Base-by-base conservation (phyloP, 2,329 filamentous ascomycete species). In the Xylaria sp. region DNA sequence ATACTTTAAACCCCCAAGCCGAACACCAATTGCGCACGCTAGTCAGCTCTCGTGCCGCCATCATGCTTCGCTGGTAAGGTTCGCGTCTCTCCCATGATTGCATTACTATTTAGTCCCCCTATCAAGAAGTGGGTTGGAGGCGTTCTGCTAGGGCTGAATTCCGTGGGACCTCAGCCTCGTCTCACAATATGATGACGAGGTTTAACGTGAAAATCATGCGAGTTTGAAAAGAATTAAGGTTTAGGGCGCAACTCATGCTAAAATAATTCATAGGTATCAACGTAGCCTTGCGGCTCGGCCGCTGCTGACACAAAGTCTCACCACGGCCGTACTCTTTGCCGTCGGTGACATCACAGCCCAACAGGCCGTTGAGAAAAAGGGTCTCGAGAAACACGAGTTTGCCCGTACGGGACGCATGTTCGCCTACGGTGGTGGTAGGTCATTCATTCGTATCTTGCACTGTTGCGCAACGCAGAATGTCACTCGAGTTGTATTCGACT, bases 301-400 rank as follows among this genome's bases (percentile, higher is more conserved):
- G 67, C 84, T 98, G 73, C 88, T 97, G 76, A 98, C 95, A 11
- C 93, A 97, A 84, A 92, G 91, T 78, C 83, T 97, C 74, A 97
- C 94, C 63, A 97, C 95, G 44, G 92, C 93, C 55, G 87, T 98
- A 66, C 90, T 99, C 70, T 99, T 98, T 79, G 94, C 92, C 65
- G 92, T 94, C 15, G 96, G 96, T 75, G 96, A 99, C 82, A 85
- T 91, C 67, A 90, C 96, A 72, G 93, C 96, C 42, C 96, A 99
- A 81, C 95, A 98, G 81, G 85, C 89, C 39, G 92, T 99, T 66
- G 95, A 98, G 82, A 90, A 89, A 79, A 90, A 86, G 75, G 94
- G 94, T 20, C 72, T 92, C 29, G 81, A 90, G 73, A 91, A 92
- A 71, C 95, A 99, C 79, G 91, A 95, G 75, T 73, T 89, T 42